Evolutionary conservation across 306 rosid genomes (phyloP).

Genomic region (Trifolium fragiferum): DNA sequence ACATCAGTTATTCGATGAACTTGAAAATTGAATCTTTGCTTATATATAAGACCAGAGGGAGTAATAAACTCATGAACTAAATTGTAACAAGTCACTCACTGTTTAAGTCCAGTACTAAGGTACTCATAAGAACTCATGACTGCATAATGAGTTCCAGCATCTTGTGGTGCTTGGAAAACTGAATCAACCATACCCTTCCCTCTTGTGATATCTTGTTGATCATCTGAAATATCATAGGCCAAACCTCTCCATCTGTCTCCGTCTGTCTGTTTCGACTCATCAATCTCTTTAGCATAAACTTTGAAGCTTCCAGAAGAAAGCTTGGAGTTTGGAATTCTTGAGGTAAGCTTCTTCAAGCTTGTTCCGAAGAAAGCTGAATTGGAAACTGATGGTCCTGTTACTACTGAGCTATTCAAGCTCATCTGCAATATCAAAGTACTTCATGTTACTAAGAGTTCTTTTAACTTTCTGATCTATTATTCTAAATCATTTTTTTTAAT

Average conservation of each 20-base stretch:
- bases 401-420: constrained; percentile 66
- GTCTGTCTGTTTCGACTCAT: constrained; percentile 56
- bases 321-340: constrained; percentile 57
- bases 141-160: constrained; percentile 74
- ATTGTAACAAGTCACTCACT: constrained; percentile 48
- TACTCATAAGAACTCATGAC: constrained; percentile 90
- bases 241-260: constrained; percentile 81
- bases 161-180: constrained; percentile 80
- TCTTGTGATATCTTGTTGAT: constrained; percentile 95
- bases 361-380: constrained; percentile 73
- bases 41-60: no score
- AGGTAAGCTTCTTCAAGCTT: constrained; percentile 74
- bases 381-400: constrained; percentile 59
- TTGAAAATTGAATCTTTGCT: no score
- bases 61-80: background rate
- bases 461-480: background rate
- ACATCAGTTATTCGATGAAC: no score
- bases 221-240: constrained; percentile 78
- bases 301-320: constrained; percentile 61
- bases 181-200: constrained; percentile 95
- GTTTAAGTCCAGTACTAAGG: constrained; percentile 72
- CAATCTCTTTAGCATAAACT: constrained; percentile 53
- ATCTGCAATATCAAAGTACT: constrained; percentile 52
- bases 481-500: background rate
- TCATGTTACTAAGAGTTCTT: background rate